phyloP scores from a whole-genome alignment of 495 filamentous ascomycete genomes.

The Penicillium pulvis region DNA sequence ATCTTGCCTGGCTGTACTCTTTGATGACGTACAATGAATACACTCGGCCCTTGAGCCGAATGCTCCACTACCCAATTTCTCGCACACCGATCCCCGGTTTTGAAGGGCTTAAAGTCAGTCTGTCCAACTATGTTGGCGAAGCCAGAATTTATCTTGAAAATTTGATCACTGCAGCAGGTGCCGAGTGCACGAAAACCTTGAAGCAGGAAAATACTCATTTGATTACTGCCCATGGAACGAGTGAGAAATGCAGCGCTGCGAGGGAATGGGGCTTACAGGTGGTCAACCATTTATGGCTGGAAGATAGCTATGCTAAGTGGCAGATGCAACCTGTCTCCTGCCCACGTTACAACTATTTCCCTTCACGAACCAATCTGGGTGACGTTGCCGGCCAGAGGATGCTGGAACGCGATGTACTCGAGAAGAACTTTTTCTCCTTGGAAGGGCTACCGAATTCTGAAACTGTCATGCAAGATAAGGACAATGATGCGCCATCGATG shows the following conservation, averaged over 20 bases:
- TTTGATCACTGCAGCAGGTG: slow-evolving; percentile 78
- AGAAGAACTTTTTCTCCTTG: slow-evolving; percentile 55
- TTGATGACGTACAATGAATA: slow-evolving; percentile 85
- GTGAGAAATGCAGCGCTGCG: slow-evolving; percentile 90
- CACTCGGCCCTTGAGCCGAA: slow-evolving; percentile 75
- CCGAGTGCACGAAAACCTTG: slow-evolving; percentile 87
- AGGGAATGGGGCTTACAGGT: slow-evolving; percentile 89
- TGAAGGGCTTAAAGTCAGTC: slow-evolving; percentile 69
- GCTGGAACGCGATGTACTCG: slow-evolving; percentile 58
- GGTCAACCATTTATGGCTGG: slow-evolving; percentile 95
- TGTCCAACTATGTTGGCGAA: slow-evolving; percentile 96
- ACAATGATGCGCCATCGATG: slow-evolving; percentile 32
- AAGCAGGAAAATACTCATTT: slow-evolving; percentile 93
- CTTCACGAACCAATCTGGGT: slow-evolving; percentile 82
- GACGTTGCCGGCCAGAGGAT: slow-evolving; percentile 88
- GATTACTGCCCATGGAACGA: slow-evolving; percentile 81
- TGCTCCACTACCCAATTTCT: slow-evolving; percentile 89
- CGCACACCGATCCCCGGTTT: slow-evolving; percentile 77
- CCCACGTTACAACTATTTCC: slow-evolving; percentile 78
- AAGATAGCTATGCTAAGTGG: slow-evolving; percentile 94
- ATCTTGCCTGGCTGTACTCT: slow-evolving; percentile 90
- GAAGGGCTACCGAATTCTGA: slow-evolving; percentile 28
- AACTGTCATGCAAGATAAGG: slow-evolving; percentile 40
- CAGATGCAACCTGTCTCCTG: slow-evolving; percentile 66
- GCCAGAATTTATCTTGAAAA: slow-evolving; percentile 93